Base-by-base conservation (phyloP, 139 green algal genomes). In the Picochlorum sp. region DNA sequence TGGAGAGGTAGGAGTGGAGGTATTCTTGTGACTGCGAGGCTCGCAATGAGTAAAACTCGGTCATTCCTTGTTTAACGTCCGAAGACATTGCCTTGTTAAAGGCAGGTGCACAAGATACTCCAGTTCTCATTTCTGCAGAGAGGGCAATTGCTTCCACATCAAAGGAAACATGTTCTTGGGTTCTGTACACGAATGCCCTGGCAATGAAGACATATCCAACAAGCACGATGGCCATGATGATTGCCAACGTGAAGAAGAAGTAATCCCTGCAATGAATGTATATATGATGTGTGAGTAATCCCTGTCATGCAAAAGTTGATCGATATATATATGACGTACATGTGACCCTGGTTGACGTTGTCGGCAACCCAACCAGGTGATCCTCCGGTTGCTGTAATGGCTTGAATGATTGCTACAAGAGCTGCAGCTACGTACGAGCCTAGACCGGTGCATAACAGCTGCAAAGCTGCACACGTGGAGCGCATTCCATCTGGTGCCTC, bases 401-500 rank as follows among this genome's bases (percentile, higher is more conserved):
- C 49, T n/a, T 60, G 41, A 18, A 80, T 50, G 31, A 58, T 66
- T 26, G 24, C 28, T 1, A 81, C 56, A 18, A 82, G 60, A 11
- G 34, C 18, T 14, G 49, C 30, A 2, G 72, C 26, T 23, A 80
- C 47, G 66, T 82, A 82, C 41, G 30, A 65, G 9, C 75, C 74
- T 26, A 75, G 20, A 14, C 50, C 64, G 3, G 6, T 72, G 45
- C n/a, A 24, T 5, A 81, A 15, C 18, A 82, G 66, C 31, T 77
- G 41, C 4, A 83, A 52, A 4, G 77, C 74, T 14, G 57, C 62
- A 15, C 41, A 67, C 2, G 50, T 73, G 21, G 63, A 73, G 30
- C 77, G 74, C 64, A 83, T 77, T 37, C 49, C 44, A 45, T 78
- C 74, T 7, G 73, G 77, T 3, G 69, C 65, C 58, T 83, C 55